Evolutionary conservation across 2,329 filamentous ascomycete genomes (phyloP).

Genomic region (Fusarium sp.): DNA sequence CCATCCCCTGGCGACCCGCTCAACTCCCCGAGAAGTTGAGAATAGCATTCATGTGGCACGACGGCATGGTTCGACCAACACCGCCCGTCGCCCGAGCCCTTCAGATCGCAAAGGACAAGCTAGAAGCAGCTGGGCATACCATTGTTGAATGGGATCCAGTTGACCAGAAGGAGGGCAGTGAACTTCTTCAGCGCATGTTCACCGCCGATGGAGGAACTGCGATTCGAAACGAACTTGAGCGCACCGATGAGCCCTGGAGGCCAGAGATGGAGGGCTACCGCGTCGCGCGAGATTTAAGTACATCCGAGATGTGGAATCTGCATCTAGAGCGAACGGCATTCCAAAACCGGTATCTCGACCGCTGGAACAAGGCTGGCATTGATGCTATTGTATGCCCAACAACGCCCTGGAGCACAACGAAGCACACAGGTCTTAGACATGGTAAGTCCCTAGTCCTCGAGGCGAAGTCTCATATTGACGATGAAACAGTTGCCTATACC

Average conservation of each 20-base stretch:
- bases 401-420: constrained; percentile 60
- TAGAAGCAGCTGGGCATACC: constrained; percentile 64
- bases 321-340: constrained; percentile 62
- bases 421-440: constrained; percentile 61
- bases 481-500: constrained; percentile 61
- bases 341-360: constrained; percentile 63
- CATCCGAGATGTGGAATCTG: constrained; percentile 64
- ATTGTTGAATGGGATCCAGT: constrained; percentile 66
- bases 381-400: constrained; percentile 75
- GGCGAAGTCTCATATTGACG: neutral
- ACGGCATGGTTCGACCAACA: constrained; percentile 75
- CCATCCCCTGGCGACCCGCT: constrained; percentile 68
- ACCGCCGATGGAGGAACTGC: constrained; percentile 63
- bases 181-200: constrained; percentile 62
- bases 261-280: constrained; percentile 56
- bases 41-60: constrained; percentile 75
- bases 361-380: constrained; percentile 64
- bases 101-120: constrained; percentile 58
- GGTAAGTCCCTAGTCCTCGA: constrained; percentile 49
- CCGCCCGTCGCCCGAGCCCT: constrained; percentile 75
- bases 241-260: constrained; percentile 60
- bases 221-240: constrained; percentile 57
- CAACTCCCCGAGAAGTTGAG: constrained; percentile 60
- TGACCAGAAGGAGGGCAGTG: constrained; percentile 58
- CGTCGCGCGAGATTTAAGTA: constrained; percentile 56